Percentiles rank a stretch among this genome's conserved stretches.
These are phyloP conservation scores for Rosellinia necatrix DNA, from an alignment of 2,329 filamentous ascomycete genomes.

Conservation along the genomic window DNA sequence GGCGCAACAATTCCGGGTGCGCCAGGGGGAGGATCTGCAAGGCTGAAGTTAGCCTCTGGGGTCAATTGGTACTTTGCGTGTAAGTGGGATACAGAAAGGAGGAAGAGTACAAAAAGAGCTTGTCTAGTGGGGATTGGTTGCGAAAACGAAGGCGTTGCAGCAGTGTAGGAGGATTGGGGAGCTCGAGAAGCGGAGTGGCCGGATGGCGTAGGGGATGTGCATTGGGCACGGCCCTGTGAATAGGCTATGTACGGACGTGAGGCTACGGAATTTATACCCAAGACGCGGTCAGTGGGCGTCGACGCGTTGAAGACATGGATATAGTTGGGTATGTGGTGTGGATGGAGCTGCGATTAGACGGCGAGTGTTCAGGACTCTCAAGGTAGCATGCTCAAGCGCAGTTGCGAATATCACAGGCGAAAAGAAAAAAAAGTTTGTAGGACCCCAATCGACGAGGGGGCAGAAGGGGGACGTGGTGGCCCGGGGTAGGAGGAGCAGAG, in stretches of 20 bases:
- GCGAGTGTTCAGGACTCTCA: not conserved
- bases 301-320: constrained; percentile 30
- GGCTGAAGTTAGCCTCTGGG: constrained; percentile 45
- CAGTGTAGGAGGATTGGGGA: constrained; percentile 6
- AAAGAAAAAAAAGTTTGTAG: constrained; percentile 29
- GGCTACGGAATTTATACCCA: constrained; percentile 24
- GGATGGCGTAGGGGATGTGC: not conserved
- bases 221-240: constrained; percentile 1
- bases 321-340: constrained; percentile 12
- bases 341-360: constrained; percentile 1
- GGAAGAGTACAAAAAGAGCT: not conserved
- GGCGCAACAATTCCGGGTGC: constrained; percentile 23
- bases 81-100: constrained; percentile 9
- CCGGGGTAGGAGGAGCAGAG: constrained; percentile 18
- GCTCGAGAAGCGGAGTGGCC: not conserved
- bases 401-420: constrained; percentile 29
- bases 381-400: constrained; percentile 20
- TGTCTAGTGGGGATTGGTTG: not conserved
- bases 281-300: constrained; percentile 28
- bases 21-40: constrained; percentile 42
- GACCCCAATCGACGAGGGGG: constrained; percentile 22
- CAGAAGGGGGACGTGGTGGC: constrained; percentile 26
- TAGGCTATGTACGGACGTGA: constrained; percentile 23
- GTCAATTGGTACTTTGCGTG: not conserved
- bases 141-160: constrained; percentile 5